Base-by-base conservation (phyloP, 352 stramenopile species). In the Pythium rishiriense region DNA sequence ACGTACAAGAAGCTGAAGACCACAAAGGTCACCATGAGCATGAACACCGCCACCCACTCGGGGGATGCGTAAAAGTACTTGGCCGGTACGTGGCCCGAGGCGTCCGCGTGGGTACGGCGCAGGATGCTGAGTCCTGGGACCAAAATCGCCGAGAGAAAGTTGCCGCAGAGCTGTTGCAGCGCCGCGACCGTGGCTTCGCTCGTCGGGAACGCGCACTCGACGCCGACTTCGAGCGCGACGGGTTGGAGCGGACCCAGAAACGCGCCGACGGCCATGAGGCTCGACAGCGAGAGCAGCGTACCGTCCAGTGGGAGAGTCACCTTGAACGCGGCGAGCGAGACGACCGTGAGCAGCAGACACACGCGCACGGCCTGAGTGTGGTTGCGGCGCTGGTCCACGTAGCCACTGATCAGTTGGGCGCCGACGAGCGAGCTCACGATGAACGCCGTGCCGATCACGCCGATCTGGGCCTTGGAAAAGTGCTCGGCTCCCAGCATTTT, bases 101-200 rank as follows among this genome's bases (percentile, higher is more conserved):
- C 48, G 33, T 79, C 73, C 25, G 59, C 71, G 43, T 79, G 68
- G 0, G 62, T 78, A 4, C 75, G 66, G 24, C 76, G 70, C 12
- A 88, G 33, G 4, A 75, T 58, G 56, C 77, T 85, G 11, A 92
- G 55, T 0, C 70, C 69, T 12, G 81, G 83, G 12, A 92, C 81
- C 0, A 85, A 21, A 33, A 88, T 72, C 9, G 81, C 83, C 25
- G 81, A 91, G 2, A 93, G 53, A 24, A 91, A 87, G 56, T 93
- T 93, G 11, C 83, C 83, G 62, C 79, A 91, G 48, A 93, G 79
- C 41, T 93, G 83, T 41, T 91, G 81, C 0, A 93, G 70, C 21
- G 83, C 83, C 21, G 83, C 83, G 45, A 93, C 83, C 0, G 83
- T 91, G 7, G 83, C 80, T 50, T 90, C 83, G 43, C 81, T 93